These are phyloP conservation scores for Microbotryum violaceum DNA, from an alignment of 1,284 basidiomycete species.

Conservation along the genomic window DNA sequence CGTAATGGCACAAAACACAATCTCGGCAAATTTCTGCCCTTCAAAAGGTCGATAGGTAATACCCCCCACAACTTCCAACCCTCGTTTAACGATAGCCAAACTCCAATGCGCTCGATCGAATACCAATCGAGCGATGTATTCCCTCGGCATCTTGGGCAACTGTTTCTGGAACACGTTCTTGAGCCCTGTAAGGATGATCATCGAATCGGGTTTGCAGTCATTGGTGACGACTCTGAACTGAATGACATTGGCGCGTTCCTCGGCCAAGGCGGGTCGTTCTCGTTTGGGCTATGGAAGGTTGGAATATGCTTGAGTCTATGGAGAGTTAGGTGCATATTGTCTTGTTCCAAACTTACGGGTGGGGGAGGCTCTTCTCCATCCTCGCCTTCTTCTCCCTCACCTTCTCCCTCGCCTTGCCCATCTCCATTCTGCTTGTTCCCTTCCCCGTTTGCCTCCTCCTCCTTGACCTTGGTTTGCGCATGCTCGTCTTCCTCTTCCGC, in stretches of 20 bases:
- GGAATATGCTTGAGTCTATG: background rate
- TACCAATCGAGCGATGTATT: constrained; percentile 94
- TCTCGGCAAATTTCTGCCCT: constrained; percentile 90
- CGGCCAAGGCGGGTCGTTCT: constrained; percentile 62
- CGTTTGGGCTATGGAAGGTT: constrained; percentile 15
- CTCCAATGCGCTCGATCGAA: constrained; percentile 86
- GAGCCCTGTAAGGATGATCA: constrained; percentile 82
- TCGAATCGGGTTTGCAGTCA: constrained; percentile 56
- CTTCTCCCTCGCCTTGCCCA: background rate
- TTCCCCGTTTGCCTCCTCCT: background rate
- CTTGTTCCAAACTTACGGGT: background rate
- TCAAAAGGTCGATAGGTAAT: constrained; percentile 97
- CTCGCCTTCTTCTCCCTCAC: background rate
- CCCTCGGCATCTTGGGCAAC: constrained; percentile 96
- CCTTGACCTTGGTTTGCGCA: background rate
- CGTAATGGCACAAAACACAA: constrained; percentile 97
- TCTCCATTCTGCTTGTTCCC: background rate
- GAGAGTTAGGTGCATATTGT: too few species aligned
- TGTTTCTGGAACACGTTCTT: constrained; percentile 98
- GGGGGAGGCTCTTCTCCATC: background rate
- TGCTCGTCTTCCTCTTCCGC: background rate
- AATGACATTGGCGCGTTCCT: constrained; percentile 77
- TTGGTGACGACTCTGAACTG: constrained; percentile 79
- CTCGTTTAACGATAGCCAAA: constrained; percentile 90
- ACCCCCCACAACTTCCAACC: constrained; percentile 92